Conservation (phyloP, 2,329 filamentous ascomycete species). For the Myriosclerotinia curreyana region DNA sequence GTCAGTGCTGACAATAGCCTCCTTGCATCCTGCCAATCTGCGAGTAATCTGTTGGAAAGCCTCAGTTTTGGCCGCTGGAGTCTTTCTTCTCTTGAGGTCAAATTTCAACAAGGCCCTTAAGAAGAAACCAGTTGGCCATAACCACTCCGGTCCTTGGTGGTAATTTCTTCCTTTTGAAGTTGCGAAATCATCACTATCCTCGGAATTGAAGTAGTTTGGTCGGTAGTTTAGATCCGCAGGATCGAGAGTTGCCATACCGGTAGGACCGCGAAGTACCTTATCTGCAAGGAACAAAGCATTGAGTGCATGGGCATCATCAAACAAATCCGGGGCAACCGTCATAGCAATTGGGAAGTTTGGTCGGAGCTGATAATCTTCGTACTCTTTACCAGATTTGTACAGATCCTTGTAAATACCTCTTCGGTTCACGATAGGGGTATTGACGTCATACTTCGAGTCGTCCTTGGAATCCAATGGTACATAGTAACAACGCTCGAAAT, state of each 20-base stretch:
- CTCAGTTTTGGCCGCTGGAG: slow-evolving; percentile 68
- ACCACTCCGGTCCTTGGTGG: slow-evolving; percentile 96
- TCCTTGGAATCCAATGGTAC: slow-evolving; percentile 68
- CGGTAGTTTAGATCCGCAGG: slow-evolving; percentile 90
- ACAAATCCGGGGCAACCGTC: slow-evolving; percentile 86
- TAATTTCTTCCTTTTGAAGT: slow-evolving; percentile 96
- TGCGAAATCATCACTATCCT: slow-evolving; percentile 86
- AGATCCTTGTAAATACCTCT: slow-evolving; percentile 98
- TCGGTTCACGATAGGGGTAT: slow-evolving; percentile 76
- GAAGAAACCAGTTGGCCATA: slow-evolving; percentile 97
- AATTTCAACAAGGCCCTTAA: slow-evolving; percentile 88
- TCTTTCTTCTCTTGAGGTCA: slow-evolving; percentile 70
- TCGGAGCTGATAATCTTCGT: slow-evolving; percentile 95
- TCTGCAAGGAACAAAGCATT: slow-evolving; percentile 78
- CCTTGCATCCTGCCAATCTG: slow-evolving; percentile 77
- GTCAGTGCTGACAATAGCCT: slow-evolving; percentile 71
- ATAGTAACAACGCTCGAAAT: slow-evolving; percentile 92
- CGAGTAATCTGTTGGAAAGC: slow-evolving; percentile 93
- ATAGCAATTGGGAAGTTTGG: slow-evolving; percentile 95
- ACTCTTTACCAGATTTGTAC: slow-evolving; percentile 90
- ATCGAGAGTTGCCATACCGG: slow-evolving; percentile 94
- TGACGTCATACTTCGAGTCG: slow-evolving; percentile 76
- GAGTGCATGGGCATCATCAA: slow-evolving; percentile 74
- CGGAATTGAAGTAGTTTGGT: slow-evolving; percentile 91
- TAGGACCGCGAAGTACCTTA: slow-evolving; percentile 74